phyloP scores from a whole-genome alignment of 2,329 filamentous ascomycete species.

The Alternaria angustiovoidea region DNA sequence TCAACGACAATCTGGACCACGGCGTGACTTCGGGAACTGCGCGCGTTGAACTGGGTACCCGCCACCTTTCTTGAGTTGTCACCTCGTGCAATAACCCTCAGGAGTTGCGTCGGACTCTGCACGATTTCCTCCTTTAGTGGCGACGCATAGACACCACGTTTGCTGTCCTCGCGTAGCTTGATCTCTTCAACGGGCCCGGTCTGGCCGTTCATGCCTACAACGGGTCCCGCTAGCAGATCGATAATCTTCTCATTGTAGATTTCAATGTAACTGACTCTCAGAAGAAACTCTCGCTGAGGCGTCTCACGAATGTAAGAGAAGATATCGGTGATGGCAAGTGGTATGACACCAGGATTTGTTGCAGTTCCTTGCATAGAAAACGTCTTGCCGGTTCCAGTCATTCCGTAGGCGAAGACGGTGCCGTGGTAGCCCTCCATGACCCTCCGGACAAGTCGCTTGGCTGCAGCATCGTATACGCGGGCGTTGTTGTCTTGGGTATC shows the following conservation, averaged over 20 bases:
- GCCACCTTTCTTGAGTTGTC: slow-evolving; percentile 89
- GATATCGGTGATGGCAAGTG: slow-evolving; percentile 96
- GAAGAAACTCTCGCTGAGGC: slow-evolving; percentile 88
- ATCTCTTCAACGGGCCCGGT: slow-evolving; percentile 81
- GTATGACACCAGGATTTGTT: slow-evolving; percentile 93
- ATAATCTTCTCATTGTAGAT: slow-evolving; percentile 99
- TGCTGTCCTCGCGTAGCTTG: slow-evolving; percentile 94
- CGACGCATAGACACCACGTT: slow-evolving; percentile 93
- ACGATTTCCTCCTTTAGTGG: slow-evolving; percentile 98
- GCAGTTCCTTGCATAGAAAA: slow-evolving; percentile 99
- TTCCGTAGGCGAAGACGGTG: slow-evolving; percentile 97
- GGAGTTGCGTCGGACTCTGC: slow-evolving; percentile 92
- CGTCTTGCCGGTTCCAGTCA: slow-evolving; percentile 98
- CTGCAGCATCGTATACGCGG: slow-evolving; percentile 91
- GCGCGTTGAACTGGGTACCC: slow-evolving; percentile 95
- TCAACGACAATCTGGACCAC: slow-evolving; percentile 99
- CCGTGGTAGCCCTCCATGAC: slow-evolving; percentile 99
- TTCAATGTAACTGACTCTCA: slow-evolving; percentile 96
- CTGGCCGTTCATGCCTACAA: slow-evolving; percentile 60
- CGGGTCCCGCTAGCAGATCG: slow-evolving; percentile 82
- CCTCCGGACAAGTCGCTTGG: slow-evolving; percentile 90
- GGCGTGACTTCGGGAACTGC: slow-evolving; percentile 96
- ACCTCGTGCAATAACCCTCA: slow-evolving; percentile 92
- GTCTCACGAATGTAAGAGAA: slow-evolving; percentile 99
- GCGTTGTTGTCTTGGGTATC: slow-evolving; percentile 92